Evolutionary conservation across 208 protist species (phyloP).

Genomic region (Trypanosoma vivax): DNA sequence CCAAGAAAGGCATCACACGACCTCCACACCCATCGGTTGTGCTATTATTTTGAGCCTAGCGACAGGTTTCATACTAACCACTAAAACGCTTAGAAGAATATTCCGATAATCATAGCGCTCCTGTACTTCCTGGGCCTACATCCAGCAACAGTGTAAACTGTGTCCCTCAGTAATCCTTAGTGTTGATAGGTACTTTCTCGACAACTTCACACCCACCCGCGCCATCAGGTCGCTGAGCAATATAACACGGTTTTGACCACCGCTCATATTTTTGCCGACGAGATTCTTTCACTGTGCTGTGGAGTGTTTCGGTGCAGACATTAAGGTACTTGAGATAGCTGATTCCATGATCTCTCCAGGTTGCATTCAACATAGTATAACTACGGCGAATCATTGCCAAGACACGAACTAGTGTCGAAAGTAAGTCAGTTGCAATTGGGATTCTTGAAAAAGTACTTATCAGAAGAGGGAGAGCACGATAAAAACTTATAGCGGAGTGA

Average conservation of each 20-base stretch:
- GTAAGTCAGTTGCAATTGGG: no score
- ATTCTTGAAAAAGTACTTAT: no score
- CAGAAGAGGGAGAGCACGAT: no score
- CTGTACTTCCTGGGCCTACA: no score
- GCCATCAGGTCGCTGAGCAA: slow-evolving; percentile 48
- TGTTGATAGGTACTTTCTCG: slow-evolving; percentile 60
- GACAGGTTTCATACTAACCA: no score
- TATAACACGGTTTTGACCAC: slow-evolving; percentile 71
- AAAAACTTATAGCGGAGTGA: slow-evolving; percentile 6
- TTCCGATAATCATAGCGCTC: no score
- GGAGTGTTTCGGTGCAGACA: slow-evolving; percentile 79
- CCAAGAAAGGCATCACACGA: no score
- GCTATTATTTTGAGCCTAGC: no score
- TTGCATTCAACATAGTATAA: slow-evolving; percentile 27
- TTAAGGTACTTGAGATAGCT: slow-evolving; percentile 90
- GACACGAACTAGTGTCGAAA: no score
- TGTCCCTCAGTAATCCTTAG: slow-evolving; percentile 67
- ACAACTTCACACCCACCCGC: slow-evolving; percentile 51
- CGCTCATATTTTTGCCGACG: slow-evolving; percentile 52
- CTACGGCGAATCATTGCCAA: slow-evolving; percentile 63
- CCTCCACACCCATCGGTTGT: no score
- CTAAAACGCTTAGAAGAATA: no score
- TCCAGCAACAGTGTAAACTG: neutral
- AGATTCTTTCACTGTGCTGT: slow-evolving; percentile 68
- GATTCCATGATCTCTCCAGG: slow-evolving; percentile 85